Base-by-base conservation (phyloP, 768 basidiomycete species). In the Pleurotus eryngii region DNA sequence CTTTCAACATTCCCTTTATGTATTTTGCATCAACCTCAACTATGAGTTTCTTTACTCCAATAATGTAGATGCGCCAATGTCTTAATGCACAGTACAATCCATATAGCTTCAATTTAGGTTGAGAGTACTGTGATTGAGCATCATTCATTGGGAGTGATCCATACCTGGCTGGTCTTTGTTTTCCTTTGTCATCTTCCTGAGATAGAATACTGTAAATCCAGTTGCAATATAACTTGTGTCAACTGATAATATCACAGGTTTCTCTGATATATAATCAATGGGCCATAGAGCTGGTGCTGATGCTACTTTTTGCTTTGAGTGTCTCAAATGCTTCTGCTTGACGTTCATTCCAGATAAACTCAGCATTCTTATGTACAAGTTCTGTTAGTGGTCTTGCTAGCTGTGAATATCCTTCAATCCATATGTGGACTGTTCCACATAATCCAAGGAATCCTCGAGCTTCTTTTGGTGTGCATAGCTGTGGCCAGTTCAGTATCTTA, bases 91-190 rank as follows among this genome's bases (percentile, higher is more conserved):
- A 60, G 48, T 60, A 74, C 0, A 73, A 40, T 1, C 74, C 68
- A 49, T 70, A 76, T 0, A 74, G 60, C 59, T 75, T 72, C 0
- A 73, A 45, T 38, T 76, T 75, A 0, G 69, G 62, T 43, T 75
- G 72, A 3, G 69, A 72, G 58, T 71, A 74, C 15, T 61, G 46
- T 3, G 61, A 38, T 57, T 73, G 64, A 2, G 47, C 46, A 1
- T 71, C 24, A 59, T 70, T 72, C 27, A 69, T 51, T 0, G 69
- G 60, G 11, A 75, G 49, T 0, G 72, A 75, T 0, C 71, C 70
- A 59, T 66, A 75, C 1, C 62, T 37, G 0, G 67, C 63, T 2
- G 67, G 67, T 38, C 61, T 20, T n/a, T 64, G 35, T 11, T 55
- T 11, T 2, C 64, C 65, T 11, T 64, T 24, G 0, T 66, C 61